These are phyloP conservation scores for Trichophyton mentagrophytes DNA, from an alignment of 2,329 filamentous ascomycete genomes.

Conservation along the genomic window DNA sequence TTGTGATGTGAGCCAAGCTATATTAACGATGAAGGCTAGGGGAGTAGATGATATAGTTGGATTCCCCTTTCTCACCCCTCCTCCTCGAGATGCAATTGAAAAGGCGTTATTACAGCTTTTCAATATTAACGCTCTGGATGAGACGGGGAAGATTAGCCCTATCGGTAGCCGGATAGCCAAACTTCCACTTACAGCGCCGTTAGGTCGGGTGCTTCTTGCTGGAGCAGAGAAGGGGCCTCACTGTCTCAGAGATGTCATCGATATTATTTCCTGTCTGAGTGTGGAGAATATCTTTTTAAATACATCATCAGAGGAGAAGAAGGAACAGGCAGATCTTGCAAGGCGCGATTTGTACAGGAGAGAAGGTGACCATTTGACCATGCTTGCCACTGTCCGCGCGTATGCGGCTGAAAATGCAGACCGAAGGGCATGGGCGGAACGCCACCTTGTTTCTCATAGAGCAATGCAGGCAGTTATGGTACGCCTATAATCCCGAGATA, in stretches of 20 bases:
- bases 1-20: conserved; percentile 72
- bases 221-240: conserved; percentile 57
- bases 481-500: conserved; percentile 8
- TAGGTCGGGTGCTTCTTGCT: conserved; percentile 71
- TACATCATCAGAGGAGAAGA: conserved; percentile 46
- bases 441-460: conserved; percentile 47
- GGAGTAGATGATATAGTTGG: conserved; percentile 67
- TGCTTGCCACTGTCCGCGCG: conserved; percentile 47
- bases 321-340: conserved; percentile 45
- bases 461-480: conserved; percentile 55
- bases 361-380: conserved; percentile 52
- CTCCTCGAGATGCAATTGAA: conserved; percentile 63
- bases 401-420: conserved; percentile 47
- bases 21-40: conserved; percentile 86
- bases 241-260: conserved; percentile 71
- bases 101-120: conserved; percentile 72
- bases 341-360: conserved; percentile 45
- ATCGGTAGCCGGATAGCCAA: conserved; percentile 65
- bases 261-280: conserved; percentile 59
- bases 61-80: conserved; percentile 77
- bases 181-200: conserved; percentile 67
- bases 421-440: conserved; percentile 47
- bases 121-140: conserved; percentile 61
- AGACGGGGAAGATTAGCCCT: conserved; percentile 59
- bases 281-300: conserved; percentile 53